Base-by-base conservation (phyloP, 805 yeast species). In the Jamesozyma spencerorum region DNA sequence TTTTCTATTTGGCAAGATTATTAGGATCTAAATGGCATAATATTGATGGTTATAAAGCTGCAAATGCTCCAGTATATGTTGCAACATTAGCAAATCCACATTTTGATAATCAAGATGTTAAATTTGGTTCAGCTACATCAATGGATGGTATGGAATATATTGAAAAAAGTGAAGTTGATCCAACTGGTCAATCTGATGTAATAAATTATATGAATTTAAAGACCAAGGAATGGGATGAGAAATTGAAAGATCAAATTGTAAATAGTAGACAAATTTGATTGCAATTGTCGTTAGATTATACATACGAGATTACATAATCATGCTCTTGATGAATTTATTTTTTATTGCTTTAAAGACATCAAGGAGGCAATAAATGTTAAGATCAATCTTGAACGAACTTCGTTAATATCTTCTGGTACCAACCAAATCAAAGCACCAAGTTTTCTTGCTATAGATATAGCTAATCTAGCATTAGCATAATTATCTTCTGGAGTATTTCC, bases 331-430 rank as follows among this genome's bases (percentile, higher is more conserved):
- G n/a, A n/a, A n/a, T n/a, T n/a, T n/a, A n/a, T n/a, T n/a, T n/a
- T n/a, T n/a, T n/a, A n/a, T n/a, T n/a, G n/a, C n/a, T n/a, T n/a
- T 35, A 84, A 64, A 8, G 88, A 69, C 98, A 92, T 92, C 64
- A 92, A 75, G 38, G 96, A 85, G 40, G 97, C 98, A 46, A 92
- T 85, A 62, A 92, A 92, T 1, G 97, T 87, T 61, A 87, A 75
- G 43, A 92, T 84, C 68, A 92, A 79, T 63, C 97, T 79, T 34
- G 95, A 75, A 65, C 97, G 83, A 34, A 92, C 97, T 68, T 90
- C 97, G 55, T 81, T 84, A 56, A 92, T 92, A 68, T 92, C 98
- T 64, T 92, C 98, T n/a, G 98, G 98, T n/a, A 92, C 96, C 52
- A 92, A 74, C 97, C 97, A 92, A 57, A 92, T 92, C 60, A 92